Evolutionary conservation across 345 rosid species (phyloP).

Genomic region (Boechera stricta): DNA sequence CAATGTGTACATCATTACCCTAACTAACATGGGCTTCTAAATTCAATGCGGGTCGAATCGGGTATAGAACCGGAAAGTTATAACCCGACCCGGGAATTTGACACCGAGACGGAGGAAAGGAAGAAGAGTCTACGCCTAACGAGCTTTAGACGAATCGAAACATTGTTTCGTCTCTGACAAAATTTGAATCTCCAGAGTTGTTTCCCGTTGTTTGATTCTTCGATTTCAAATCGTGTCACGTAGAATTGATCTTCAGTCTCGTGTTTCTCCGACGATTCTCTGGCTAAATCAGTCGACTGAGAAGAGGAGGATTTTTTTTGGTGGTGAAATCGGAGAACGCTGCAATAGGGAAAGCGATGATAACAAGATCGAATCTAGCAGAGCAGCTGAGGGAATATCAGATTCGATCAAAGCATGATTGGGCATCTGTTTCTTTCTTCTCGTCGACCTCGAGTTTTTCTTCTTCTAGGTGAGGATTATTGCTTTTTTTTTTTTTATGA

Average conservation of each 20-base stretch:
- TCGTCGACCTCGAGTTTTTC: constrained; percentile 75
- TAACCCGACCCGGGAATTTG: constrained; percentile 42
- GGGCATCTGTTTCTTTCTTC: constrained; percentile 96
- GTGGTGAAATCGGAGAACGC: constrained; percentile 23
- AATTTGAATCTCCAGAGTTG: background rate
- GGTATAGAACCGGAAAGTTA: constrained; percentile 4
- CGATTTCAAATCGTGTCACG: background rate
- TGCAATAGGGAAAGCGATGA: constrained; percentile 57
- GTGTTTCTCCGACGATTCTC: constrained; percentile 9
- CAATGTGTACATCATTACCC: constrained; percentile 25
- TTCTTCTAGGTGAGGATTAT: constrained; percentile 65
- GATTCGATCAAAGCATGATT: constrained; percentile 95
- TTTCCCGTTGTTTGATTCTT: constrained; percentile 15
- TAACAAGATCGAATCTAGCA: constrained; percentile 92
- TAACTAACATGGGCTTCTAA: constrained; percentile 40
- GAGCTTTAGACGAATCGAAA: constrained; percentile 37
- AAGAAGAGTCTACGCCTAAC: constrained; percentile 42
- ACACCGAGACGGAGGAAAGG: constrained; percentile 24
- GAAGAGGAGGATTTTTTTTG: constrained; percentile 23
- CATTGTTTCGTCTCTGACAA: constrained; percentile 28
- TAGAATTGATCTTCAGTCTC: background rate
- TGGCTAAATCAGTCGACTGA: constrained; percentile 20
- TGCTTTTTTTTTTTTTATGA: background rate
- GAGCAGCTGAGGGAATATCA: constrained; percentile 97
- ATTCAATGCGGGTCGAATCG: background rate